Conservation (phyloP, 2,329 filamentous ascomycete species). For the Pseudophaeomoniella oleicola region DNA sequence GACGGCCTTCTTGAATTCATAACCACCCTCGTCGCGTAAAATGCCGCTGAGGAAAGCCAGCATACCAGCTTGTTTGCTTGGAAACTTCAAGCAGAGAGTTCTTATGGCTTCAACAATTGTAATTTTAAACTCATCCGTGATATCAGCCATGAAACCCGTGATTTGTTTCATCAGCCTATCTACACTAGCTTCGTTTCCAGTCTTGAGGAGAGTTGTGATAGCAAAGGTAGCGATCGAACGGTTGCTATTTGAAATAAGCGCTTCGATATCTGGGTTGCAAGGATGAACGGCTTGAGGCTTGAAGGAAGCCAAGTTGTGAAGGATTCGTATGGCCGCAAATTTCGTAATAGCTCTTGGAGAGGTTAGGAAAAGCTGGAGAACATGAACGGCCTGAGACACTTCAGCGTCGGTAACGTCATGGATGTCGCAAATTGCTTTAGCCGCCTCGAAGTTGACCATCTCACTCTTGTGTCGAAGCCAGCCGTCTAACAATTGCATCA, state of each 20-base stretch:
- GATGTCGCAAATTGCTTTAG: constrained; percentile 94
- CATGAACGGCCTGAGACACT: constrained; percentile 81
- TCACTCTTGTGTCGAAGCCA: constrained; percentile 98
- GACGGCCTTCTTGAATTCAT: constrained; percentile 94
- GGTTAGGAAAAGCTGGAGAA: constrained; percentile 90
- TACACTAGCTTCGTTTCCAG: constrained; percentile 91
- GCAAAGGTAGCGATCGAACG: constrained; percentile 96
- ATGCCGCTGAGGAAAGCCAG: constrained; percentile 95
- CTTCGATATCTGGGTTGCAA: constrained; percentile 95
- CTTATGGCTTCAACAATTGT: constrained; percentile 99
- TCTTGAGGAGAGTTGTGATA: constrained; percentile 95
- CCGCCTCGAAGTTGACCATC: constrained; percentile 98
- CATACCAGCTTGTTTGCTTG: constrained; percentile 95
- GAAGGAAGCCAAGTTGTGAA: constrained; percentile 93
- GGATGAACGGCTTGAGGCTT: constrained; percentile 83
- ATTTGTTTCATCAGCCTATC: constrained; percentile 98
- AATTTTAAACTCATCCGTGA: constrained; percentile 98
- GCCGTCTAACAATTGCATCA: constrained; percentile 92
- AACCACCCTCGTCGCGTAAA: constrained; percentile 87
- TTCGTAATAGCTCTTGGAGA: constrained; percentile 93
- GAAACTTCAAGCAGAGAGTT: constrained; percentile 93
- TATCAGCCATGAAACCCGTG: constrained; percentile 94
- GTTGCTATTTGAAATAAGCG: constrained; percentile 91
- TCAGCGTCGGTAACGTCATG: constrained; percentile 85
- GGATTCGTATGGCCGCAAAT: constrained; percentile 89